Base-by-base conservation (phyloP, 768 basidiomycete species). In the Rubroboletus satanas region DNA sequence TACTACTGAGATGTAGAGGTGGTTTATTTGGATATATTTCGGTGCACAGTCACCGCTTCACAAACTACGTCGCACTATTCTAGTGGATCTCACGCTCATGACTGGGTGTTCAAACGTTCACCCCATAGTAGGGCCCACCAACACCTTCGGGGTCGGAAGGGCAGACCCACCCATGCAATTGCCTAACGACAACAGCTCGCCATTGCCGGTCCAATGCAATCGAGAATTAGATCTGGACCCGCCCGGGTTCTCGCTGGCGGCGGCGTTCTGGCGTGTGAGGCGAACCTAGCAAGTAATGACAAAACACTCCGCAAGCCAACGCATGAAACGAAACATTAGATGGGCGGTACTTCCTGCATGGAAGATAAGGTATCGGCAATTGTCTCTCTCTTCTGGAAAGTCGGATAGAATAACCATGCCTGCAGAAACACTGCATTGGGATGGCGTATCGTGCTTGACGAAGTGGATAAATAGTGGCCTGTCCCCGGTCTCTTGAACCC, bases 381-480 rank as follows among this genome's bases (percentile, higher is more conserved):
- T 18, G 2, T 10, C 26, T 18, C 6, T 33, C 7, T n/a, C n/a
- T n/a, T 17, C 17, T 26, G 3, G 10, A 10, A 8, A 6, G n/a
- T n/a, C n/a, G n/a, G n/a, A n/a, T n/a, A n/a, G n/a, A 7, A 15
- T n/a, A 44, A 29, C 12, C 28, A 26, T 9, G 14, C 2, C n/a
- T n/a, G n/a, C 18, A 18, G 12, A 15, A 49, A 36, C 7, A 26
- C 12, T 12, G 15, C 11, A 3, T 28, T 2, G 2, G 4, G 11
- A 7, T 18, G 36, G 26, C 8, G n/a, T 44, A 14, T 45, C 29
- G 18, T 29, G 18, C 26, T 18, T 1, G 28, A 33, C 26, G 21
- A 11, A 29, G 7, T 12, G 33, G 14, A 61, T 61, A 61, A 49
- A 61, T 61, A 56, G 48, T 1, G 0, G 9, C 4, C 1, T 10